Percentiles rank a stretch among this genome's conserved stretches.
phyloP scores from a whole-genome alignment of 768 basidiomycete species.

The Hygrocybe punicea region DNA sequence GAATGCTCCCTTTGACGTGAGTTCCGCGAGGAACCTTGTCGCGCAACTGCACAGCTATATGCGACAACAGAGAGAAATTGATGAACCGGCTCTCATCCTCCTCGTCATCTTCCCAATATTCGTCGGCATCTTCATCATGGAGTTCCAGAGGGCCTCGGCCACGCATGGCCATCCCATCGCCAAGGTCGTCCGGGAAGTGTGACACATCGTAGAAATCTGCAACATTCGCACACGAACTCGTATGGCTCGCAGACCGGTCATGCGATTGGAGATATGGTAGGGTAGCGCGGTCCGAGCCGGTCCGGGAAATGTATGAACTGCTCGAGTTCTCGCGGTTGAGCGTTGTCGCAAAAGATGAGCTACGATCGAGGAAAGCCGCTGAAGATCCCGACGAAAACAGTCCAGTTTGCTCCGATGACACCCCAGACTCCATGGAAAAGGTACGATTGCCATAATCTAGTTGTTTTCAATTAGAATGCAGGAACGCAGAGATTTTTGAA shows the following conservation, averaged over 20 bases:
- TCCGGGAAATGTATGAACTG: conserved; percentile 24
- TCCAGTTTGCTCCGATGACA: background rate
- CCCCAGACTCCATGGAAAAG: background rate
- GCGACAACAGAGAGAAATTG: conserved; percentile 81
- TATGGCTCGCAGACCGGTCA: conserved; percentile 16
- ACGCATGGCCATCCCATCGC: conserved; percentile 26
- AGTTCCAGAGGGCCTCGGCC: conserved; percentile 36
- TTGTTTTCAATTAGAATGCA: background rate
- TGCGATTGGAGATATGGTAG: conserved; percentile 13
- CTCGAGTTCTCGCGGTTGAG: conserved; percentile 31
- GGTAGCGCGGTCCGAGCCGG: conserved; percentile 12
- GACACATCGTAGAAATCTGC: conserved; percentile 17
- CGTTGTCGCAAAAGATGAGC: conserved; percentile 5
- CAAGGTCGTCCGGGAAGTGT: conserved; percentile 26
- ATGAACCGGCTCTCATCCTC: conserved; percentile 78
- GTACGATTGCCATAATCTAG: background rate
- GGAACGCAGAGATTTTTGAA: background rate
- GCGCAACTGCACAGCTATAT: conserved; percentile 83
- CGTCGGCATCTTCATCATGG: conserved; percentile 48
- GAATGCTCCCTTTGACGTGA: conserved; percentile 91
- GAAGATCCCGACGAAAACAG: background rate
- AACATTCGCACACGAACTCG: background rate
- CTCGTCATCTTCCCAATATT: conserved; percentile 59
- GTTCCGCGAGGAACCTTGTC: conserved; percentile 85
- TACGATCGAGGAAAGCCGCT: background rate